Base-by-base conservation (phyloP, 2,329 filamentous ascomycete genomes). In the Curvularia verruculosa region DNA sequence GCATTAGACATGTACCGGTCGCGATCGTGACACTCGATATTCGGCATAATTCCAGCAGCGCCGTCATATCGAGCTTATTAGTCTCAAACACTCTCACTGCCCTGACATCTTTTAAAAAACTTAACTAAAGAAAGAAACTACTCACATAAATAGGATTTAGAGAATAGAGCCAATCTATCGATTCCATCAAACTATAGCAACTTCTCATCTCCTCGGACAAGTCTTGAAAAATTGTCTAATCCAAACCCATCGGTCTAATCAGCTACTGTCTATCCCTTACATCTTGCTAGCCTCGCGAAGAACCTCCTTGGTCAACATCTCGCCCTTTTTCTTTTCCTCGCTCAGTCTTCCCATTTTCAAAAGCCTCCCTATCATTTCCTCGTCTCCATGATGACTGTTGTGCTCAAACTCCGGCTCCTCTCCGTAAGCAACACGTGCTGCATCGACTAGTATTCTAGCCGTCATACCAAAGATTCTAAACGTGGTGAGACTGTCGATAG, bases 401-500 rank as follows among this genome's bases (percentile, higher is more conserved):
- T 86, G 85, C 79, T 96, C 91, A 75, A 96, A 96, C 72, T 92
- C 89, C 3, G 94, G 94, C 72, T 91, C 86, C 77, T 89, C 84
- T 2, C 79, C 89, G 74, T 95, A 98, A 19, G 93, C 94, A 18
- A 96, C 83, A 60, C 91, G 83, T 31, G 94, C 93, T 4, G 90
- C 89, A 77, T 98, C 94, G 5, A 97, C 91, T 52, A 97, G 75
- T 52, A 98, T 94, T 50, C 92, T 82, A 2, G 92, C 94, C 51
- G 94, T 98, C 91, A 98, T 94, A 15, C 94, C 94, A 85, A 93
- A 97, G 4, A 98, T 92, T 65, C 90, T 87, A 77, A 95, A 96
- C 36, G 89, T 82, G 40, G 79, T 79, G 43, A 83, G 70, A 2
- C 80, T 80, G 3, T 73, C 65, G n/a, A 75, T 51, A 3, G 68